Conservation (phyloP, 371 early-diverging fungal species). For the Syncephalastrum racemosum region DNA sequence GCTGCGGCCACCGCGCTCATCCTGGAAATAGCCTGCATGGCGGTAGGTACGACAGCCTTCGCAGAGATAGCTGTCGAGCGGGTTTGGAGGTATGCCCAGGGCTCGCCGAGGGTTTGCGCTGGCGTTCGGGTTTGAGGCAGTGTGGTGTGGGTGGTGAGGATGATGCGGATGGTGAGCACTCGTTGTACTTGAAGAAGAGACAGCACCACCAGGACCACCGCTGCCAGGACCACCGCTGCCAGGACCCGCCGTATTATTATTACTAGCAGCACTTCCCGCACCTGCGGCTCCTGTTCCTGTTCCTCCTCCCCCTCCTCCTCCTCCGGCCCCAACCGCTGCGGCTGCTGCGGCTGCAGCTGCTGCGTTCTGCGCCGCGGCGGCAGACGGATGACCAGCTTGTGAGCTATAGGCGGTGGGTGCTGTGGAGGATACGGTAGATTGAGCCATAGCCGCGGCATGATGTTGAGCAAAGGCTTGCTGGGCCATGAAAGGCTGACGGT, state of each 20-base stretch:
- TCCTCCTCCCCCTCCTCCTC: conserved; percentile 6
- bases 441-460: conserved; percentile 9
- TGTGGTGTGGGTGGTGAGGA: conserved; percentile 1
- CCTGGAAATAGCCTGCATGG: conserved; percentile 10
- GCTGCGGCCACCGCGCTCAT: conserved; percentile 13
- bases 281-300: conserved; percentile 7
- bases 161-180: conserved; percentile 1
- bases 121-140: conserved; percentile 4
- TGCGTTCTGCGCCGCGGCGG: conserved; percentile 9
- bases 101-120: background rate
- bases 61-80: conserved; percentile 11
- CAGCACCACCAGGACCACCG: background rate
- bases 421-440: conserved; percentile 11
- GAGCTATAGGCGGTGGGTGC: conserved; percentile 1
- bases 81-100: background rate
- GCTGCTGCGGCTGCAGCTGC: conserved; percentile 18
- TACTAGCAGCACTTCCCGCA: background rate
- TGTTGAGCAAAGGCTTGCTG: conserved; percentile 9
- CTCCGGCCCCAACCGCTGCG: conserved; percentile 10
- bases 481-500: conserved; percentile 10
- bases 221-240: conserved; percentile 8
- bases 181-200: background rate
- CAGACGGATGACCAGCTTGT: conserved; percentile 6
- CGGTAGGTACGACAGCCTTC: conserved; percentile 11
- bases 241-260: conserved; percentile 5